Conservation (phyloP, 768 basidiomycete genomes). For the Dacryopinax spathularia region DNA sequence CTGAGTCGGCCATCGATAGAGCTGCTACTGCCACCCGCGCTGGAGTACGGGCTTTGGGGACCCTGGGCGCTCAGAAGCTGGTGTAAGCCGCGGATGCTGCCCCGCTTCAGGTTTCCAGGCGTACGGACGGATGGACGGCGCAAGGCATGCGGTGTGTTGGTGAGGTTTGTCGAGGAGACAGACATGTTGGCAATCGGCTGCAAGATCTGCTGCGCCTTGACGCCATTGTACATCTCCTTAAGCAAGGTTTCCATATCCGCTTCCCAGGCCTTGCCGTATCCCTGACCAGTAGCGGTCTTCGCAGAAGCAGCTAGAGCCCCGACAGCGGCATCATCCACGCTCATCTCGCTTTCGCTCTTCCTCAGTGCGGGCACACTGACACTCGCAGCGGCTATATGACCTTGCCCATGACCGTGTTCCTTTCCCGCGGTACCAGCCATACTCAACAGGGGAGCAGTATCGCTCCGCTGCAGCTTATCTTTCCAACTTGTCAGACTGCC, state of each 20-base stretch:
- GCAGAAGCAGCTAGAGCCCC: conserved; percentile 13
- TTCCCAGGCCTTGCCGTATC: conserved; percentile 66
- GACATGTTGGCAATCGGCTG: conserved; percentile 49
- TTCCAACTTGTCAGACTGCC: conserved; percentile 56
- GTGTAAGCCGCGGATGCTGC: conserved; percentile 79
- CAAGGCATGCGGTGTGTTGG: background rate
- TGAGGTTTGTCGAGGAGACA: conserved; percentile 30
- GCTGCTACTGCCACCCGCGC: conserved; percentile 41
- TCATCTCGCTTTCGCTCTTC: conserved; percentile 3
- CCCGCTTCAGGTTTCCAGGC: conserved; percentile 62
- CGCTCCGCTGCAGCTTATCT: conserved; percentile 6
- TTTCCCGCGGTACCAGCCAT: background rate
- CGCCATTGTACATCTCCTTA: conserved; percentile 91
- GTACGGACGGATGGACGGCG: conserved; percentile 36
- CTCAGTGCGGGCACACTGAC: background rate
- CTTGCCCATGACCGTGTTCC: background rate
- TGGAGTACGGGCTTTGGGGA: conserved; percentile 58
- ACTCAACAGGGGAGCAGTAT: background rate
- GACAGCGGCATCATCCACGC: background rate
- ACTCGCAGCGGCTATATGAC: background rate
- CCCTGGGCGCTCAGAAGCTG: conserved; percentile 52
- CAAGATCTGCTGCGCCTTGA: conserved; percentile 81
- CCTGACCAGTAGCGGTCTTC: conserved; percentile 24
- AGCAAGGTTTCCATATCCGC: conserved; percentile 71
- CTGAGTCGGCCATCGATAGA: conserved; percentile 73